Evolutionary conservation across 129 eudicot genomes (phyloP).

Genomic region (Kitagawia praeruptora): DNA sequence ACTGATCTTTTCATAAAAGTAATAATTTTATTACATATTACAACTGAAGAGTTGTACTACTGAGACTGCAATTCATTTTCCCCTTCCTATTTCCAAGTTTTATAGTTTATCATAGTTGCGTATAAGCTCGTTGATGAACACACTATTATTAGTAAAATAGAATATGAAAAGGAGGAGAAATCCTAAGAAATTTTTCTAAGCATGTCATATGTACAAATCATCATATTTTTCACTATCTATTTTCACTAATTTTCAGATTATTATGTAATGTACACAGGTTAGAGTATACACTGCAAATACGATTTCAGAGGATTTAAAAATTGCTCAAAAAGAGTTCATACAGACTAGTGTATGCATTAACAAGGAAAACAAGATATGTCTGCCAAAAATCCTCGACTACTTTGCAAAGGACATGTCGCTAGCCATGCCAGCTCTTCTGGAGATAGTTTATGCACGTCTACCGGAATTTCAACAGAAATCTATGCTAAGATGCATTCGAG

Average conservation of each 20-base stretch:
- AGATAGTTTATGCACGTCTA: constrained; percentile 41
- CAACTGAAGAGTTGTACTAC: background rate
- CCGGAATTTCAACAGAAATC: constrained; percentile 50
- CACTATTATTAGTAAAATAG: too few relatives aligned
- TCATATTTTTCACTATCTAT: background rate
- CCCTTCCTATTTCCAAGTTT: background rate
- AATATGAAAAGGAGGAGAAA: too few relatives aligned
- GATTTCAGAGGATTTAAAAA: constrained; percentile 52
- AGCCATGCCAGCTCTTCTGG: constrained; percentile 44
- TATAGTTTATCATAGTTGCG: background rate
- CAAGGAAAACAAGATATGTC: constrained; percentile 51
- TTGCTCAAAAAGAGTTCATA: constrained; percentile 67
- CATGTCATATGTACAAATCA: background rate
- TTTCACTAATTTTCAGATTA: background rate
- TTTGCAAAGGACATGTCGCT: constrained; percentile 69
- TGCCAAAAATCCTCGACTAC: constrained; percentile 58
- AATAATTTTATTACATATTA: background rate
- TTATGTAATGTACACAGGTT: constrained; percentile 36
- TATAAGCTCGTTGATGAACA: too few relatives aligned
- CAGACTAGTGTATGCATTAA: constrained; percentile 49
- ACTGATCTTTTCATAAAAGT: background rate
- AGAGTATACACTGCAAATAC: constrained; percentile 56
- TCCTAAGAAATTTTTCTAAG: background rate
- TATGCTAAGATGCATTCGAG: constrained; percentile 29
- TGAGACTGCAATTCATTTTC: background rate